phyloP scores from a whole-genome alignment of 139 green algal genomes.

The Haematococcus lacustris region DNA sequence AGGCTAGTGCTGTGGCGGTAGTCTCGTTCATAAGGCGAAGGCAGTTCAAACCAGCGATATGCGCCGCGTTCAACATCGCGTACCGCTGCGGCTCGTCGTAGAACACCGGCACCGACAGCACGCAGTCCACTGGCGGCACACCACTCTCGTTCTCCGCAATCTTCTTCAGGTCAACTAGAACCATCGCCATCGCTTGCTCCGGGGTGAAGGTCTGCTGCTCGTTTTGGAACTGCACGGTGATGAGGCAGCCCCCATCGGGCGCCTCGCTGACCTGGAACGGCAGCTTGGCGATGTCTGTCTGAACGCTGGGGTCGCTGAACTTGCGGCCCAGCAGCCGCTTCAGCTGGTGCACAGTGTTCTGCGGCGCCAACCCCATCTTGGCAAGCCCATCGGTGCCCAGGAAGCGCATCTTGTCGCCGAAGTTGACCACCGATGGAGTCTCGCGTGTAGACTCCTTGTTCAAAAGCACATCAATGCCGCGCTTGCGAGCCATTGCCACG shows the following conservation, averaged over 20 bases:
- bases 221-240: conserved; percentile 65
- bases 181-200: conserved; percentile 80
- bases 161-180: conserved; percentile 84
- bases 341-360: conserved; percentile 87
- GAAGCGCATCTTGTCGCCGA: conserved; percentile 77
- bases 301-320: conserved; percentile 74
- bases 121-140: conserved; percentile 77
- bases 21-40: conserved; percentile 94
- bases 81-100: conserved; percentile 76
- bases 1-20: conserved; percentile 90
- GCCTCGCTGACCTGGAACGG: conserved; percentile 69
- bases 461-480: conserved; percentile 87
- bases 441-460: conserved; percentile 95
- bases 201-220: conserved; percentile 50
- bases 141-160: conserved; percentile 85
- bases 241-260: conserved; percentile 62
- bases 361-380: conserved; percentile 79
- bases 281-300: conserved; percentile 67
- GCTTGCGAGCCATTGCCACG: conserved; percentile 82
- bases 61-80: conserved; percentile 70
- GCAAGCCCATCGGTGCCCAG: conserved; percentile 70
- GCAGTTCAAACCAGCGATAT: conserved; percentile 82
- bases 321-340: conserved; percentile 91
- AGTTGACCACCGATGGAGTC: conserved; percentile 84
- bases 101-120: conserved; percentile 86